Conservation (phyloP, 1,284 basidiomycete genomes). For the Acaromyces ingoldii region DNA sequence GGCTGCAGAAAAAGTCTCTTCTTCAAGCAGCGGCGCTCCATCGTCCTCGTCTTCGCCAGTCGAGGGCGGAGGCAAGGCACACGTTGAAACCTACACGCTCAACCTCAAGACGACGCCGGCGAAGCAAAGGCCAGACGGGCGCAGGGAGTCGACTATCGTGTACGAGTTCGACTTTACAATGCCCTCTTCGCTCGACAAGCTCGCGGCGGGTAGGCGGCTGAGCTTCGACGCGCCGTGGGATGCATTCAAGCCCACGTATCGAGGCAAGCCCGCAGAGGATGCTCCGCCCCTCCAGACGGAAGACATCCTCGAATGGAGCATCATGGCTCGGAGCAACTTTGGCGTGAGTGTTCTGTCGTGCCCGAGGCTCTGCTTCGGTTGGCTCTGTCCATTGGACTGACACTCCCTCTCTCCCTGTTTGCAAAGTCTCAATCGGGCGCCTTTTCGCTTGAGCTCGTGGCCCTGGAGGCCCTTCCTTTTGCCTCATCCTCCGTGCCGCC, state of each 20-base stretch:
- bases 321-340: slow-evolving; percentile 41
- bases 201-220: background rate
- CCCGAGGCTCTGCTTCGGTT: background rate
- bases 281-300: slow-evolving; percentile 21
- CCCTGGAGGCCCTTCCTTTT: background rate
- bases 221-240: slow-evolving; percentile 48
- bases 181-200: background rate
- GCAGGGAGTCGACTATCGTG: slow-evolving; percentile 51
- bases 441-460: slow-evolving; percentile 16
- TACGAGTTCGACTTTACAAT: slow-evolving; percentile 53
- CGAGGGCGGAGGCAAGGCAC: slow-evolving; percentile 18
- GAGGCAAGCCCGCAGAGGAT: slow-evolving; percentile 50
- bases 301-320: slow-evolving; percentile 31
- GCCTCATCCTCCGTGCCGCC: too few relatives aligned
- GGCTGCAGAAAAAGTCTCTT: too few relatives aligned
- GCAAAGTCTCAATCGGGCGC: slow-evolving; percentile 24
- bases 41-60: background rate
- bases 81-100: slow-evolving; percentile 50
- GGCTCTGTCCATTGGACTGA: too few relatives aligned
- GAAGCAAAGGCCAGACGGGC: slow-evolving; percentile 46
- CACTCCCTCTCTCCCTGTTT: background rate
- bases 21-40: slow-evolving; percentile 9
- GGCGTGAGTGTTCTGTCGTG: slow-evolving; percentile 5
- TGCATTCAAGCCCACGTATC: slow-evolving; percentile 54
- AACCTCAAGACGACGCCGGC: slow-evolving; percentile 53